phyloP scores from a whole-genome alignment of 2,329 filamentous ascomycete genomes.

The Dactylellina sp. region DNA sequence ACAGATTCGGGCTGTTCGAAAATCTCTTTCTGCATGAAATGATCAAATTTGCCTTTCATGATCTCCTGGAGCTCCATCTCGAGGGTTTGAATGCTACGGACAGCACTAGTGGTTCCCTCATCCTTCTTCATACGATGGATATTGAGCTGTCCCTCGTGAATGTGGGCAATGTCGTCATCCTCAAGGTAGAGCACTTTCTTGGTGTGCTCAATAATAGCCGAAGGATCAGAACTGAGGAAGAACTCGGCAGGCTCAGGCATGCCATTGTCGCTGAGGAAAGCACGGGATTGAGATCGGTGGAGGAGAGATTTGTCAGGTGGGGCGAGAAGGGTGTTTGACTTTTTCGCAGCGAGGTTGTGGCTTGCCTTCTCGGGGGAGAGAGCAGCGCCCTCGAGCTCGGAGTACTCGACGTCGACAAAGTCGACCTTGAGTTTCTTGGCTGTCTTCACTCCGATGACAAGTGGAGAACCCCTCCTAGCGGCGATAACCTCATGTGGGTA shows the following conservation, averaged over 20 bases:
- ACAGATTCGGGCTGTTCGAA: conserved; percentile 99
- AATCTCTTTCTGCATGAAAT: conserved; percentile 99
- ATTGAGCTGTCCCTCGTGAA: conserved; percentile 98
- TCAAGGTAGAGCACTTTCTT: conserved; percentile 99
- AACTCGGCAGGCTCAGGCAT: conserved; percentile 98
- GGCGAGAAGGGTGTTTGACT: conserved; percentile 78
- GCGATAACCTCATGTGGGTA: conserved; percentile 98
- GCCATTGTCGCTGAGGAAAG: conserved; percentile 98
- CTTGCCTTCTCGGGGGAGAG: conserved; percentile 93
- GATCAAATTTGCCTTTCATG: conserved; percentile 99
- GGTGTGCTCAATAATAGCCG: conserved; percentile 98
- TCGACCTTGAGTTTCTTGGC: conserved; percentile 99
- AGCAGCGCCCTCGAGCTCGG: conserved; percentile 75
- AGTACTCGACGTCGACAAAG: conserved; percentile 98
- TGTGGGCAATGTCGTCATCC: conserved; percentile 99
- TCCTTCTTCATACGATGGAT: conserved; percentile 98
- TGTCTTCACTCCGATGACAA: conserved; percentile 96
- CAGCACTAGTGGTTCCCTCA: conserved; percentile 88
- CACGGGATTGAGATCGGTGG: conserved; percentile 97
- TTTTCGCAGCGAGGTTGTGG: conserved; percentile 97
- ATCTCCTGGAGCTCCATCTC: conserved; percentile 99
- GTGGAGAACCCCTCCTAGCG: conserved; percentile 95
- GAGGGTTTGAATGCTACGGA: conserved; percentile 96
- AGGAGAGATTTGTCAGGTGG: conserved; percentile 97
- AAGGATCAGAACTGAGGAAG: conserved; percentile 98